phyloP scores from a whole-genome alignment of 148 eudicot genomes.

The Heliosperma pusillum region DNA sequence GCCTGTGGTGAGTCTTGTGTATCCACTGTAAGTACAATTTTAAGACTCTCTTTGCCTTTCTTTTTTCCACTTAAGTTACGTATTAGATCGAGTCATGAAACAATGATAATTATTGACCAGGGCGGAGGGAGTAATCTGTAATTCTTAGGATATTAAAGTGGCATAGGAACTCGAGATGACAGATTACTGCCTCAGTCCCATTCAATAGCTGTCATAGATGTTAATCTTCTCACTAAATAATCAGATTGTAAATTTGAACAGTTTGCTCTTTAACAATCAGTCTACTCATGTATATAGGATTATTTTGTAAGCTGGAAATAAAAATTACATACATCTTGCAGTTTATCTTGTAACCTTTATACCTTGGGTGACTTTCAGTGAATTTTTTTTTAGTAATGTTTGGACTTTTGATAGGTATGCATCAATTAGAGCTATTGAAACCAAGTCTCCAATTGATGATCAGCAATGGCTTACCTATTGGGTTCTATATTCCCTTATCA shows the following conservation, averaged over 20 bases:
- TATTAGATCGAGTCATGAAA: no score
- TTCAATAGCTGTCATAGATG: no score
- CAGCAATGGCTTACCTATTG: conserved; percentile 99
- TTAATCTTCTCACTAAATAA: neutral
- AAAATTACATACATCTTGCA: neutral
- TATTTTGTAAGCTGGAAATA: neutral
- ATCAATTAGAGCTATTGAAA: conserved; percentile 89
- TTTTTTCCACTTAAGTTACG: no score
- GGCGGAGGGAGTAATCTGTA: no score
- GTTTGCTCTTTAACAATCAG: neutral
- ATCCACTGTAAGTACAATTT: conserved; percentile 72
- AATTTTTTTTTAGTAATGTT: neutral
- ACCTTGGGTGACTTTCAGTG: neutral
- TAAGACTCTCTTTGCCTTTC: neutral
- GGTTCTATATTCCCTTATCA: conserved; percentile 86
- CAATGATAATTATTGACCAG: no score
- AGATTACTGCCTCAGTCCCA: no score
- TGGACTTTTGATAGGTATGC: conserved; percentile 56
- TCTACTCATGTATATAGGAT: no score
- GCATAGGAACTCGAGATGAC: no score
- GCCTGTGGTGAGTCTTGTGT: conserved; percentile 87
- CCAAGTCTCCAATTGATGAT: conserved; percentile 75
- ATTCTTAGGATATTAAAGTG: no score
- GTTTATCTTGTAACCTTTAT: neutral
- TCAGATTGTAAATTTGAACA: conserved; percentile 7